Evolutionary conservation across 768 basidiomycete species (phyloP).

Genomic region (Sistotremastrum suecicum): DNA sequence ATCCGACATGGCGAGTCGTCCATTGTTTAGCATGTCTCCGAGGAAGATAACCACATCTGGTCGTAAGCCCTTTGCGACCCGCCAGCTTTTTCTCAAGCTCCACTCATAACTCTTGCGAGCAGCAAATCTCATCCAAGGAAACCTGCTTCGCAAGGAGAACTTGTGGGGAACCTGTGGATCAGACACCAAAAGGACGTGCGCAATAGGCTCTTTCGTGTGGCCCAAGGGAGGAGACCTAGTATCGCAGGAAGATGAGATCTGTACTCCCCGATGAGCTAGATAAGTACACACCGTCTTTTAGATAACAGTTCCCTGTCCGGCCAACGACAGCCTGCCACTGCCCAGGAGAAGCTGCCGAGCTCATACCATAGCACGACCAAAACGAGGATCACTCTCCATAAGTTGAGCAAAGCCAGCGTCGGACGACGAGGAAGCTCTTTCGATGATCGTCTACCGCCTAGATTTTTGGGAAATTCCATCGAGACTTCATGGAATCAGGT

Average conservation of each 20-base stretch:
- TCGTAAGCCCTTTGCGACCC: slow-evolving; percentile 37
- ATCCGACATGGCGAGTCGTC: slow-evolving; percentile 47
- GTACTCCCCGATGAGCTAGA: neutral
- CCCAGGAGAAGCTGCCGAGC: slow-evolving; percentile 36
- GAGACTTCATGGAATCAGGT: too few relatives aligned
- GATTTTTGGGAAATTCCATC: too few relatives aligned
- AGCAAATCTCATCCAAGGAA: slow-evolving; percentile 38
- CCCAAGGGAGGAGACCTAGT: too few relatives aligned
- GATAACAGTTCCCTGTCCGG: slow-evolving; percentile 26
- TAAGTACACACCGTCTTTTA: slow-evolving; percentile 5
- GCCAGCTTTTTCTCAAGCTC: slow-evolving; percentile 79
- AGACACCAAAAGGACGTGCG: slow-evolving; percentile 68
- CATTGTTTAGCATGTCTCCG: slow-evolving; percentile 90
- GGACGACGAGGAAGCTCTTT: too few relatives aligned
- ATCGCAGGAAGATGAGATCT: too few relatives aligned
- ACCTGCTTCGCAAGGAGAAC: slow-evolving; percentile 54
- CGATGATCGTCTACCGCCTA: too few relatives aligned
- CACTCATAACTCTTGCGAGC: slow-evolving; percentile 61
- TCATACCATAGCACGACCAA: slow-evolving; percentile 59
- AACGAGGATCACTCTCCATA: slow-evolving; percentile 47
- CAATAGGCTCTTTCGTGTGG: neutral
- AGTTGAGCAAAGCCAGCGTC: slow-evolving; percentile 16
- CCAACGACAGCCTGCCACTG: slow-evolving; percentile 42
- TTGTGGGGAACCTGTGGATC: slow-evolving; percentile 81
- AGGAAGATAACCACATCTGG: slow-evolving; percentile 72